Evolutionary conservation across 2,329 filamentous ascomycete genomes (phyloP).

Genomic region (Penicillium italicum): DNA sequence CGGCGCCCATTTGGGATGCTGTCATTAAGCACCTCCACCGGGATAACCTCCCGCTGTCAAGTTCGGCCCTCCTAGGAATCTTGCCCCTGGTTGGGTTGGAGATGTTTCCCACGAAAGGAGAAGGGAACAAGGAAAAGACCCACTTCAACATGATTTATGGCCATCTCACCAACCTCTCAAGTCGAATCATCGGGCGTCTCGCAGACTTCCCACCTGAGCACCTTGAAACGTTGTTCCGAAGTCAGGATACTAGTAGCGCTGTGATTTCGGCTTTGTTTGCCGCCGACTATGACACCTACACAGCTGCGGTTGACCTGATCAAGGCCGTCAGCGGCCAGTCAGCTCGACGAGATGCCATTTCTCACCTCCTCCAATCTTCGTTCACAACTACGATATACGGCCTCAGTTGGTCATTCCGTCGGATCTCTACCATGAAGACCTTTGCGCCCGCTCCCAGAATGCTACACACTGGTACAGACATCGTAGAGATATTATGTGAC

Average conservation of each 20-base stretch:
- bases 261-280: slow-evolving; percentile 78
- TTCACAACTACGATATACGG: slow-evolving; percentile 56
- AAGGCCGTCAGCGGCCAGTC: slow-evolving; percentile 75
- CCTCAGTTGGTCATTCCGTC: slow-evolving; percentile 54
- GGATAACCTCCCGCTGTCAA: slow-evolving; percentile 68
- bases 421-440: slow-evolving; percentile 54
- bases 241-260: slow-evolving; percentile 65
- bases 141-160: slow-evolving; percentile 74
- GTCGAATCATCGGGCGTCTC: slow-evolving; percentile 71
- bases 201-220: slow-evolving; percentile 70
- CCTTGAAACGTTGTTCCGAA: slow-evolving; percentile 65
- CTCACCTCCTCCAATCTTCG: slow-evolving; percentile 56
- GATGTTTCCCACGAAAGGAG: slow-evolving; percentile 57
- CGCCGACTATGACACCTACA: slow-evolving; percentile 72
- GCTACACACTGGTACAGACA: slow-evolving; percentile 59
- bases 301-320: slow-evolving; percentile 75
- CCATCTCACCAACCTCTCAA: slow-evolving; percentile 60
- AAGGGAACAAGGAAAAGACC: slow-evolving; percentile 52
- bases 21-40: slow-evolving; percentile 66
- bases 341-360: slow-evolving; percentile 58
- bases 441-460: slow-evolving; percentile 60
- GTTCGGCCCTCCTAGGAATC: slow-evolving; percentile 67
- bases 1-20: slow-evolving; percentile 72
- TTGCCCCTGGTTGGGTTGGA: slow-evolving; percentile 71
- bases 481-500: slow-evolving; percentile 62